These are phyloP conservation scores for Citrus maxima DNA, from an alignment of 345 rosid genomes.

Conservation along the genomic window DNA sequence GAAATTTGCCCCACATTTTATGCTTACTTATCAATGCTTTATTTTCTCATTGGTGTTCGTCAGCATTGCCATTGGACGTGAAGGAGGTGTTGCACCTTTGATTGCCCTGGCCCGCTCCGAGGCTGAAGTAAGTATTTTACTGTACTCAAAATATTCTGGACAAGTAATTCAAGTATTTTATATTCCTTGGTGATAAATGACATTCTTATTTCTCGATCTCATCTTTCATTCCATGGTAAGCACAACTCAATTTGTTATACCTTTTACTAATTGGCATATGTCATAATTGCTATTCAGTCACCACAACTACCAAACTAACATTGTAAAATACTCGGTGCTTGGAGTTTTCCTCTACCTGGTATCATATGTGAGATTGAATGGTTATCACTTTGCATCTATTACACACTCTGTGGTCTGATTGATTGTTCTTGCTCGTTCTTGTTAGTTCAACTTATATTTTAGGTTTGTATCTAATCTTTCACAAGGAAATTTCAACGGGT, in stretches of 20 bases:
- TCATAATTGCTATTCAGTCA: not conserved
- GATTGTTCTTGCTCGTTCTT: not conserved
- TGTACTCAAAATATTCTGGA: not conserved
- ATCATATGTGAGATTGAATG: not conserved
- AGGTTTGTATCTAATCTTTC: not conserved
- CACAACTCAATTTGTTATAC: not conserved
- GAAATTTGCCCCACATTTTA: not conserved
- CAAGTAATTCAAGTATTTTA: not conserved
- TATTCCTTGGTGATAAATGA: constrained; percentile 1
- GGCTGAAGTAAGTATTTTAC: constrained; percentile 49
- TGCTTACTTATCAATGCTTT: not conserved
- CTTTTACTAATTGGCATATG: not conserved
- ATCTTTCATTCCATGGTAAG: not conserved
- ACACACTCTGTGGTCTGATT: not conserved
- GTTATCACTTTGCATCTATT: not conserved
- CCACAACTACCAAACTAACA: not conserved
- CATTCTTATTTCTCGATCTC: not conserved
- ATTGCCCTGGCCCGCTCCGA: constrained; percentile 68
- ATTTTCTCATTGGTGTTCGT: constrained; percentile 7
- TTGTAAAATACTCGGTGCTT: not conserved
- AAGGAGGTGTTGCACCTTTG: constrained; percentile 77
- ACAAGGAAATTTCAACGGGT: not conserved
- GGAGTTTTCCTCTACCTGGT: not conserved
- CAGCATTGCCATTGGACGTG: constrained; percentile 77
- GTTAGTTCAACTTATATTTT: not conserved